Base-by-base conservation (phyloP, 2,329 filamentous ascomycete genomes). In the Penicillium sp. region DNA sequence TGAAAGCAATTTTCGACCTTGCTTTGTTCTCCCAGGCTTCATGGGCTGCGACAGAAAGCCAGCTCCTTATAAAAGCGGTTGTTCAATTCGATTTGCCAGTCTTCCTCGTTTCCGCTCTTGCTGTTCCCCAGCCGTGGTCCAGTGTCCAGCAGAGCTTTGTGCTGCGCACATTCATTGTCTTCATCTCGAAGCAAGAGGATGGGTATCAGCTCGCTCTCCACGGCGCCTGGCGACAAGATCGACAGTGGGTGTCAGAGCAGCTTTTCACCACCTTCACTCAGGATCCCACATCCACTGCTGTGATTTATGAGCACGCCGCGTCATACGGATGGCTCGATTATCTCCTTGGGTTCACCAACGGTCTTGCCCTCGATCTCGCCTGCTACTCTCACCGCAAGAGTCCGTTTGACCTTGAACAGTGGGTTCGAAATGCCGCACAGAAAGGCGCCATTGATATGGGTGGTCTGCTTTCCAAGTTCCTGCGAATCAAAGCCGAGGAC, bases 221-320 rank as follows among this genome's bases (percentile, higher is more conserved):
- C 70, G 92, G 91, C 57, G 78, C 96, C 6, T 97, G 93, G 92
- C 87, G 89, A 65, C 92, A 94, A 70, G 91, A 97, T 70, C 90
- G 87, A 64, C 83, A 88, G 21, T 97, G 92, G 89, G 89, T 97
- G 16, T 87, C 88, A 10, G 84, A 87, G 62, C 86, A 90, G 57
- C 84, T 99, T 34, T 86, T 93, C 41, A 87, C 92, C 58, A 83
- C 85, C 9, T 91, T 94, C 72, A 88, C 87, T 40, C 78, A 82
- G 57, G 85, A 89, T 65, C 87, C 86, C 2, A 84, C 87, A 56
- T 83, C 87, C 50, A 81, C 92, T 38, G 82, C 84, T 3, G 76
- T 85, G 16, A 89, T 93, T 36, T 86, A 91, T 61, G 88, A 95
- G 49, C 91, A 95, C 68, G 91, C 91, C 8, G 78, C 89, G 36